Conservation (phyloP, 2,329 filamentous ascomycete genomes). For the Fusarium torulosum region DNA sequence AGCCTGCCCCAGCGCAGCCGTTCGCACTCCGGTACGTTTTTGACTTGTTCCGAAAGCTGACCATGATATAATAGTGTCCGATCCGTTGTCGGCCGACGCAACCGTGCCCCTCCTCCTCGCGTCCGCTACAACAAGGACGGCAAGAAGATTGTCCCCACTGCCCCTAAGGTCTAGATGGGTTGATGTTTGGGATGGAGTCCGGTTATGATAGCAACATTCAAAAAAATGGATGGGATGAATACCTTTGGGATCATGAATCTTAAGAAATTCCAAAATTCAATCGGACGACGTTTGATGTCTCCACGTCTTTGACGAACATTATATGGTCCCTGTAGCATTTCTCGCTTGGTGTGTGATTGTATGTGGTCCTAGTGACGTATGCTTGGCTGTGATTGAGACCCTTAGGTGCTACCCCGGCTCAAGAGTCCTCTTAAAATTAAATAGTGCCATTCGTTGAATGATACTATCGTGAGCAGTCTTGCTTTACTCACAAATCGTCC, state of each 20-base stretch:
- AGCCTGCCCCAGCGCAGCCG: conserved; percentile 28
- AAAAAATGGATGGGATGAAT: conserved; percentile 55
- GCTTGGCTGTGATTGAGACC: not conserved
- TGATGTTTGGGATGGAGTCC: conserved; percentile 55
- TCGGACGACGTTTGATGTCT: conserved; percentile 47
- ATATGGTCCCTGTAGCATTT: not conserved
- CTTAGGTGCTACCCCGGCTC: not conserved
- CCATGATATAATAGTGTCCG: conserved; percentile 80
- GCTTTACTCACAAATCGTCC: not conserved
- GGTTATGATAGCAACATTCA: conserved; percentile 56
- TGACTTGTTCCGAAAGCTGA: conserved; percentile 53
- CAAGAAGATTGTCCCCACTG: conserved; percentile 96
- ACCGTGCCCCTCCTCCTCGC: conserved; percentile 96
- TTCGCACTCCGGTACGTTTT: conserved; percentile 45
- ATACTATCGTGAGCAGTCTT: not conserved
- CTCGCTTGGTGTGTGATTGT: not conserved
- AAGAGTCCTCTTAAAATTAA: not conserved
- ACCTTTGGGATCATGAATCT: conserved; percentile 51
- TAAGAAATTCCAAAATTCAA: conserved; percentile 50
- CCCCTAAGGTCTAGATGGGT: conserved; percentile 56
- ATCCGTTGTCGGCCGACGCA: conserved; percentile 95
- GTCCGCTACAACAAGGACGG: conserved; percentile 99
- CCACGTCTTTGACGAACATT: conserved; percentile 33
- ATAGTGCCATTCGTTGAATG: not conserved
- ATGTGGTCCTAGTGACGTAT: not conserved